Conservation (phyloP, 2,329 filamentous ascomycete genomes). For the Beauveria rudraprayagi region DNA sequence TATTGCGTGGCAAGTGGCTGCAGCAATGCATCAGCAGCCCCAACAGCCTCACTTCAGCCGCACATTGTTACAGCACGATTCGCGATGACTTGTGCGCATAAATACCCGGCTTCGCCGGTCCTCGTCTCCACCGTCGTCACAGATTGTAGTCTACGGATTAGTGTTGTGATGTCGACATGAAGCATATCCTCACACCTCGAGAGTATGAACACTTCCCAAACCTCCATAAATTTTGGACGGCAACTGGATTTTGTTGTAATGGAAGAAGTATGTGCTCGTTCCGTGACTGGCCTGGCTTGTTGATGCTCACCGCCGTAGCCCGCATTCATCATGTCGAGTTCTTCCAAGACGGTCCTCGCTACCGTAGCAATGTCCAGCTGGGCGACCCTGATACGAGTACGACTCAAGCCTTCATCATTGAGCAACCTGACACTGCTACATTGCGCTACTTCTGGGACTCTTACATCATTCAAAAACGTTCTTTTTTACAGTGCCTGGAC, state of each 20-base stretch:
- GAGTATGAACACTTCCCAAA: conserved; percentile 5
- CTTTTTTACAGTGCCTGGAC: conserved; percentile 9
- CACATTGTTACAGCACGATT: not conserved
- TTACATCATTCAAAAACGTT: not conserved
- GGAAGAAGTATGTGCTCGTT: not conserved
- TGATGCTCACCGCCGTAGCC: not conserved
- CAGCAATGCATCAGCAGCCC: not conserved
- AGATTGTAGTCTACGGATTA: not conserved
- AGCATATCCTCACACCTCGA: conserved; percentile 3
- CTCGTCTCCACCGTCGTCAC: not conserved
- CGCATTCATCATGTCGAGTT: conserved; percentile 9
- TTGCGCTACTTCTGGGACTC: not conserved
- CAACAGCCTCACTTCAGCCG: conserved; percentile 8
- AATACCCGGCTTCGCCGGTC: not conserved
- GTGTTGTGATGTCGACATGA: not conserved
- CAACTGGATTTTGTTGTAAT: not conserved
- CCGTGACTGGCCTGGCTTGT: not conserved
- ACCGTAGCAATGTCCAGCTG: not conserved
- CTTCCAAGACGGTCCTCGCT: not conserved
- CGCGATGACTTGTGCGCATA: not conserved
- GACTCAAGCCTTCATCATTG: conserved; percentile 5
- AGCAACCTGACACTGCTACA: conserved; percentile 3
- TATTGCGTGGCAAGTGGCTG: conserved; percentile 5
- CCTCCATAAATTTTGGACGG: conserved; percentile 8
- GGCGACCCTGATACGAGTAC: not conserved